Percentiles rank a stretch among this genome's conserved stretches.
phyloP scores from a whole-genome alignment of 495 filamentous ascomycete species.

The Platismatia glauca region DNA sequence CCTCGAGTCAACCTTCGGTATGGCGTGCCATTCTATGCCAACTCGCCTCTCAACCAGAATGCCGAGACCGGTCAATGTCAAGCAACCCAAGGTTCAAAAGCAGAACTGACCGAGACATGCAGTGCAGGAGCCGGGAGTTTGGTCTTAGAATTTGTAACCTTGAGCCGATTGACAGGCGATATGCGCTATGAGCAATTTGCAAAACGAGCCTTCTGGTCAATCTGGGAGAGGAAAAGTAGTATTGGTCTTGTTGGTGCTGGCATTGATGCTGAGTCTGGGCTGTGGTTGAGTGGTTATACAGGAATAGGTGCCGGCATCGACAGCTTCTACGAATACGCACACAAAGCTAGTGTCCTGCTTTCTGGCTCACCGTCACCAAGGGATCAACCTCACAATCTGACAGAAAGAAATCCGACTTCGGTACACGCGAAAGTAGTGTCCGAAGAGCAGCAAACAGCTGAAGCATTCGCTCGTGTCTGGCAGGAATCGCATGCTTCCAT shows the following conservation, averaged over 20 bases:
- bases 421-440: slow-evolving; percentile 12
- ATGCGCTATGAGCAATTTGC: slow-evolving; percentile 76
- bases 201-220: slow-evolving; percentile 89
- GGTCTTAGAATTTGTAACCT: slow-evolving; percentile 80
- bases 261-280: slow-evolving; percentile 82
- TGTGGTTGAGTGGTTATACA: slow-evolving; percentile 79
- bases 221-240: slow-evolving; percentile 78
- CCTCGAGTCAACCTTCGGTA: slow-evolving; percentile 88
- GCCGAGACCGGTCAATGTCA: slow-evolving; percentile 34
- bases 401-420: slow-evolving; percentile 23
- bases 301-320: slow-evolving; percentile 94
- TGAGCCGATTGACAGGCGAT: slow-evolving; percentile 85
- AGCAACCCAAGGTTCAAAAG: slow-evolving; percentile 30
- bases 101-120: slow-evolving; percentile 89
- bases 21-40: slow-evolving; percentile 82
- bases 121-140: slow-evolving; percentile 92
- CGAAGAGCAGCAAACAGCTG: slow-evolving; percentile 59
- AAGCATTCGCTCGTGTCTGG: slow-evolving; percentile 78
- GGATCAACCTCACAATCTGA: slow-evolving; percentile 24
- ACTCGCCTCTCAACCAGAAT: slow-evolving; percentile 58
- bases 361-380: slow-evolving; percentile 41
- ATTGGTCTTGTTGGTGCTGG: slow-evolving; percentile 86
- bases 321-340: slow-evolving; percentile 96
- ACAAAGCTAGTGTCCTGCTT: slow-evolving; percentile 85
- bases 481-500: slow-evolving; percentile 74